A percentile compares a stretch with the other conserved stretches of the same genome.
Conservation (phyloP, 352 stramenopile species). For the Globisporangium acanthophoron region DNA sequence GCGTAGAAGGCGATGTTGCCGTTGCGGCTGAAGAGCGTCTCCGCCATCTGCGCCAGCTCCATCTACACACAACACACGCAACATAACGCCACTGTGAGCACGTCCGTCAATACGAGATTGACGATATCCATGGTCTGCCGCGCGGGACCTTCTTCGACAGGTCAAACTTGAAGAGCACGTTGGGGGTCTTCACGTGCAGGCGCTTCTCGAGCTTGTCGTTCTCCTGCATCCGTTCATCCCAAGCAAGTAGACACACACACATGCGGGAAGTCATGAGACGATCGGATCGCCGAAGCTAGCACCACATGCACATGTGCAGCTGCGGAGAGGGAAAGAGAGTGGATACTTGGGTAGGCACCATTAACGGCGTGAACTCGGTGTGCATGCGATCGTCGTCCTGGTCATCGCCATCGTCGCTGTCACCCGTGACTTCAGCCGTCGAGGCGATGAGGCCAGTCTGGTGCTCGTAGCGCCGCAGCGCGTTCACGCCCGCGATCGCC, state of each 20-base stretch:
- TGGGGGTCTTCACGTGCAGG: constrained; percentile 26
- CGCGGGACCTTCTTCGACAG: constrained; percentile 65
- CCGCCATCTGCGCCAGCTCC: constrained; percentile 80
- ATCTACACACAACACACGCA: constrained; percentile 33
- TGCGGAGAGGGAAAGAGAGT: neutral
- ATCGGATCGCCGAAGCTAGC: neutral
- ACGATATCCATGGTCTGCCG: neutral
- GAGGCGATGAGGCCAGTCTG: constrained; percentile 22
- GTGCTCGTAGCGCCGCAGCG: constrained; percentile 46
- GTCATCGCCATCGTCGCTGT: constrained; percentile 29
- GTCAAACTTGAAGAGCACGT: constrained; percentile 50
- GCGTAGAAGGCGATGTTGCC: constrained; percentile 76
- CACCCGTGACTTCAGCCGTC: constrained; percentile 14
- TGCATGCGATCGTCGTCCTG: constrained; percentile 28
- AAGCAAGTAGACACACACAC: constrained; percentile 6
- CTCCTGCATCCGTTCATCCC: constrained; percentile 18
- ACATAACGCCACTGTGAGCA: neutral
- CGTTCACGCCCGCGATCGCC: constrained; percentile 75
- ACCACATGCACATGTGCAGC: neutral
- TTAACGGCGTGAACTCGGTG: constrained; percentile 74
- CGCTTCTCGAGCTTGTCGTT: constrained; percentile 52
- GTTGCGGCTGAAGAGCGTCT: constrained; percentile 61
- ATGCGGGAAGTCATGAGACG: neutral
- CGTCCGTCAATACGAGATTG: too few relatives aligned
- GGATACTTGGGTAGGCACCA: constrained; percentile 67